Conservation (phyloP, 768 basidiomycete genomes). For the Rhodosporidiobolus sp. region DNA sequence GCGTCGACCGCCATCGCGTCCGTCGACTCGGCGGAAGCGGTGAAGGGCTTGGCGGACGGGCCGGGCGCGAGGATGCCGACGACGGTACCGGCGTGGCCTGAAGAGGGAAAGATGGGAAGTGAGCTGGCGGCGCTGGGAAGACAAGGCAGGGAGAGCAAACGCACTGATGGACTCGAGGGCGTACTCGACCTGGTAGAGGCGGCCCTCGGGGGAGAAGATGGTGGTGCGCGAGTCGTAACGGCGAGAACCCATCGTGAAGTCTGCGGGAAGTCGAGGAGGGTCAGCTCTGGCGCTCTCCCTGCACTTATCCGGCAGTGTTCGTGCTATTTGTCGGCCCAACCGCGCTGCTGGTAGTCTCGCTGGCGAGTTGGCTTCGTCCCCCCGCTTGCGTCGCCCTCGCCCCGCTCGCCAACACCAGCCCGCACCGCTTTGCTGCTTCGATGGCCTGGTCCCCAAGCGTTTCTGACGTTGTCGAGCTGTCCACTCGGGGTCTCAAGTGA, state of each 20-base stretch:
- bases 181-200: conserved; percentile 99
- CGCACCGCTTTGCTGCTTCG: too few species aligned
- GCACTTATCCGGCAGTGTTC: too few species aligned
- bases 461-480: too few species aligned
- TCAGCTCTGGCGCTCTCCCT: too few species aligned
- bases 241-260: conserved; percentile 1
- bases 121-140: neutral
- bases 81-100: conserved; percentile 56
- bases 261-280: neutral
- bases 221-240: conserved; percentile 64
- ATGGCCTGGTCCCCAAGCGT: too few species aligned
- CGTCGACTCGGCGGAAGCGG: conserved; percentile 22
- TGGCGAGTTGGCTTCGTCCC: too few species aligned
- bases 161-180: conserved; percentile 98
- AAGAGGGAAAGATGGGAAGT: neutral
- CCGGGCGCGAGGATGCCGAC: conserved; percentile 74
- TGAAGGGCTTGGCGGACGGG: conserved; percentile 41
- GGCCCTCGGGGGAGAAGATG: conserved; percentile 99
- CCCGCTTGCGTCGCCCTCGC: too few species aligned
- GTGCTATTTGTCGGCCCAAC: too few species aligned
- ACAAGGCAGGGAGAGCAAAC: conserved; percentile 24
- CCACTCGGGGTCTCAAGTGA: too few species aligned
- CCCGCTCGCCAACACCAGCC: too few species aligned
- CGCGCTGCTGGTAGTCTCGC: too few species aligned
- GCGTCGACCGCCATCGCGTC: conserved; percentile 39